phyloP scores from a whole-genome alignment of 345 rosid genomes.

The Salix purpurea region DNA sequence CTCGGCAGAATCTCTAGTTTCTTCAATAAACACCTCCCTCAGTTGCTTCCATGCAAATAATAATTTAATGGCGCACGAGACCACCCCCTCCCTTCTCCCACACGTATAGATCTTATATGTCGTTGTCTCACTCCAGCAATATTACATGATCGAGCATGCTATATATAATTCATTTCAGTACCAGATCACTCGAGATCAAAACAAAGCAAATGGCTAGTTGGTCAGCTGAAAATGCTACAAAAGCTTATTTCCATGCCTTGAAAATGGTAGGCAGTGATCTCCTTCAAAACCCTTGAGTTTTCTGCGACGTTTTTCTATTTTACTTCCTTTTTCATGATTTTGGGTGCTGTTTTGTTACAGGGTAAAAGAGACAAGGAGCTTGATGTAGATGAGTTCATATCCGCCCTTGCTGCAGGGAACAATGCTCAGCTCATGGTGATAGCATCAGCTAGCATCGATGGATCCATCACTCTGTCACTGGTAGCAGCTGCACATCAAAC shows the following conservation, averaged over 20 bases:
- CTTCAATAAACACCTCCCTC: slow-evolving; percentile 21
- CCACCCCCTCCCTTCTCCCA: not conserved
- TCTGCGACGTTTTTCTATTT: not conserved
- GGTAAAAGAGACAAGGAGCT: slow-evolving; percentile 44
- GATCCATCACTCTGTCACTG: slow-evolving; percentile 28
- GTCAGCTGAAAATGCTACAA: slow-evolving; percentile 60
- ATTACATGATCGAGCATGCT: not conserved
- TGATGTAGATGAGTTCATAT: slow-evolving; percentile 51
- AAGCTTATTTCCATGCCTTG: slow-evolving; percentile 48
- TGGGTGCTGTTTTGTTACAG: slow-evolving; percentile 14
- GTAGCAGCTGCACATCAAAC: slow-evolving; percentile 52
- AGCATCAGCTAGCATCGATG: slow-evolving; percentile 12
- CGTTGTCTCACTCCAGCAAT: not conserved
- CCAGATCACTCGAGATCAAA: not conserved
- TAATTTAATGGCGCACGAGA: slow-evolving; percentile 3
- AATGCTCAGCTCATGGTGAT: slow-evolving; percentile 47
- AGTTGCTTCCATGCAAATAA: slow-evolving; percentile 19
- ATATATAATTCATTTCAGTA: not conserved
- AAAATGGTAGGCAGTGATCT: slow-evolving; percentile 32
- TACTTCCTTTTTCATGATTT: not conserved
- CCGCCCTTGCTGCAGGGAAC: slow-evolving; percentile 57
- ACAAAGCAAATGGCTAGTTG: slow-evolving; percentile 30
- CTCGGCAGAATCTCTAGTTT: slow-evolving; percentile 4
- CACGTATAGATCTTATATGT: not conserved
- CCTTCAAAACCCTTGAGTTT: not conserved